Base-by-base conservation (phyloP, 345 rosid genomes). In the Populus alba region DNA sequence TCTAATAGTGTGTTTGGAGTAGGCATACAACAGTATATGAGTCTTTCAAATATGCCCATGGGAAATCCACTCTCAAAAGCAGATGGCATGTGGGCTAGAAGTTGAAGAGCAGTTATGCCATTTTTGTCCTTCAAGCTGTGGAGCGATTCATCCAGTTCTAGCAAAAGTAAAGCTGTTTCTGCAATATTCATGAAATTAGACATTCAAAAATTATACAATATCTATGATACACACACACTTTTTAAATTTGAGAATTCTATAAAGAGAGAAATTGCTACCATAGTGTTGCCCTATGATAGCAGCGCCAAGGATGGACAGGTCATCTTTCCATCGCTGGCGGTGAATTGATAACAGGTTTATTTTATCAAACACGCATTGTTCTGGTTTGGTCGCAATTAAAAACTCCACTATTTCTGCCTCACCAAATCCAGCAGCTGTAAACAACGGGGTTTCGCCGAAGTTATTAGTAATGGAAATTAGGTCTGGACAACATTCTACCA, bases 241-340 rank as follows among this genome's bases (percentile, higher is more conserved):
- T 45, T 45, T 45, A 45, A 0, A 23, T 16, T 5, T 13, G 49
- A 45, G 16, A 45, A 45, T 45, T 6, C 0, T 2, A 31, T 2
- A 31, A n/a, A 71, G 39, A 39, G 12, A 49, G 13, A 2, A 45
- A 41, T 41, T 41, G 2, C 9, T 29, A 82, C 83, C 85, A 20
- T 38, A 85, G 49, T 86, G 80, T 35, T 75, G 76, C 18, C 81
- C 68, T 3, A 80, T 55, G 63, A 82, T 72, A 29, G 86, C 68
- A 57, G 69, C 71, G n/a, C 80, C 79, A 66, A 85, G 38, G 38
- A 37, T 37, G 38, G 38, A 37, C 38, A 4, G 38, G 6, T 7
- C 38, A 37, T 37, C 38, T 0, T 15, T 31, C 38, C n/a, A 68
- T 85, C 87, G 27, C 67, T 41, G 12, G 45, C 45, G 45, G 11